phyloP scores from a whole-genome alignment of 345 rosid species.

The Linum trigynum region DNA sequence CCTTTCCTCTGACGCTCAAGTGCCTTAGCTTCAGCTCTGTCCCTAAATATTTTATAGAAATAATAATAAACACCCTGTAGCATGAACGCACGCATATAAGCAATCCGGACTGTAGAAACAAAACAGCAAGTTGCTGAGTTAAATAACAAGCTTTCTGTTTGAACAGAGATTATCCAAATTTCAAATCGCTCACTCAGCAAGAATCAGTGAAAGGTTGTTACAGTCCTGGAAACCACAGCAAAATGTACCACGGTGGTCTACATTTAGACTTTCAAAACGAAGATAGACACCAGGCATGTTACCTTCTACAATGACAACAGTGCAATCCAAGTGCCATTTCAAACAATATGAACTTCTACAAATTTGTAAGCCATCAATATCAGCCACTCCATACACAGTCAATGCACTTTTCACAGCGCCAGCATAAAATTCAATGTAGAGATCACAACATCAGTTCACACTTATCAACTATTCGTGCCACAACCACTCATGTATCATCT shows the following conservation, averaged over 20 bases:
- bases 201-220: not conserved
- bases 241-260: too few species aligned
- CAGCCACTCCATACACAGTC: too few species aligned
- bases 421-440: too few species aligned
- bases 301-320: not conserved
- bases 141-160: not conserved
- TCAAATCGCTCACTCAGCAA: not conserved
- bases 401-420: too few species aligned
- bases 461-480: too few species aligned
- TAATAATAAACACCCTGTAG: conserved; percentile 97
- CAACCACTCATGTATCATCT: too few species aligned
- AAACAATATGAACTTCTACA: not conserved
- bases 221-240: too few species aligned
- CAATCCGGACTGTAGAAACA: conserved; percentile 17
- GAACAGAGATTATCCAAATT: conserved; percentile 3
- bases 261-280: not conserved
- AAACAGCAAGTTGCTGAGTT: not conserved
- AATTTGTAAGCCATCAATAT: too few species aligned
- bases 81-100: conserved; percentile 35
- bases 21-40: conserved; percentile 68
- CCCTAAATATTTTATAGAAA: conserved; percentile 99
- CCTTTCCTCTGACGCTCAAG: conserved; percentile 48
- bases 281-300: not conserved
- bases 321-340: not conserved
- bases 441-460: too few species aligned